Percentiles rank a stretch among this genome's conserved stretches.
These are phyloP conservation scores for Colletotrichum eleusines DNA, from an alignment of 2,329 filamentous ascomycete species.

Conservation along the genomic window DNA sequence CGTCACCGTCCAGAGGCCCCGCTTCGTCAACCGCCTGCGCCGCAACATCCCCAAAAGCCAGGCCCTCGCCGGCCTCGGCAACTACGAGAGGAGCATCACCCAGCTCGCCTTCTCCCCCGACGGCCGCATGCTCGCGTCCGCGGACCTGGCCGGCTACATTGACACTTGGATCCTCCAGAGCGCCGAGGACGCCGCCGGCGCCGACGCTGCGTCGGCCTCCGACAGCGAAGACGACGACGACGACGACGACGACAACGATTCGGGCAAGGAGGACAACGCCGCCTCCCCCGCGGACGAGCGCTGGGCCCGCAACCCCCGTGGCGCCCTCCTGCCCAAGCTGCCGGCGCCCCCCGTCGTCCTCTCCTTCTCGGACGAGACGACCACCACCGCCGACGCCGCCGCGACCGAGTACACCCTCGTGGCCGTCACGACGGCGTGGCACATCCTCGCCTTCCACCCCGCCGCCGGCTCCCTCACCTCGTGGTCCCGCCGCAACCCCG, in stretches of 20 bases:
- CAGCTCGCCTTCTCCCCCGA: conserved; percentile 84
- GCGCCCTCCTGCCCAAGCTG: conserved; percentile 76
- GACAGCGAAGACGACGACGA: conserved; percentile 49
- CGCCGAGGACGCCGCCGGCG: conserved; percentile 51
- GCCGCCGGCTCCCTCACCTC: conserved; percentile 81
- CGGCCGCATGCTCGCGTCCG: conserved; percentile 81
- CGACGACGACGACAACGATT: conserved; percentile 46
- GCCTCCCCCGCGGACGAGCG: conserved; percentile 63
- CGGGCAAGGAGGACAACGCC: conserved; percentile 53
- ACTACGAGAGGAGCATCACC: conserved; percentile 81
- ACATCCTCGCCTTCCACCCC: conserved; percentile 84
- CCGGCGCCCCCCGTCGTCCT: conserved; percentile 74
- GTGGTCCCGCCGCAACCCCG: conserved; percentile 88
- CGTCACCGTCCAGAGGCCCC: conserved; percentile 47
- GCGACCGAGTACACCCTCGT: conserved; percentile 63
- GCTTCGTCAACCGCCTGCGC: conserved; percentile 64
- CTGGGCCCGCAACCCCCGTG: conserved; percentile 82
- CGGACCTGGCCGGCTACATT: conserved; percentile 86
- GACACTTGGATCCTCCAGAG: conserved; percentile 84
- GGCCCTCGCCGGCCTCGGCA: conserved; percentile 75
- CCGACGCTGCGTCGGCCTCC: conserved; percentile 46
- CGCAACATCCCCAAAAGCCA: conserved; percentile 67
- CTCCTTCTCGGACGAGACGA: conserved; percentile 71
- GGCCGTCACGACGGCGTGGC: conserved; percentile 66
- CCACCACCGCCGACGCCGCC: conserved; percentile 44